Conservation (phyloP, 208 protist species). For the Trypanosoma boissoni region DNA sequence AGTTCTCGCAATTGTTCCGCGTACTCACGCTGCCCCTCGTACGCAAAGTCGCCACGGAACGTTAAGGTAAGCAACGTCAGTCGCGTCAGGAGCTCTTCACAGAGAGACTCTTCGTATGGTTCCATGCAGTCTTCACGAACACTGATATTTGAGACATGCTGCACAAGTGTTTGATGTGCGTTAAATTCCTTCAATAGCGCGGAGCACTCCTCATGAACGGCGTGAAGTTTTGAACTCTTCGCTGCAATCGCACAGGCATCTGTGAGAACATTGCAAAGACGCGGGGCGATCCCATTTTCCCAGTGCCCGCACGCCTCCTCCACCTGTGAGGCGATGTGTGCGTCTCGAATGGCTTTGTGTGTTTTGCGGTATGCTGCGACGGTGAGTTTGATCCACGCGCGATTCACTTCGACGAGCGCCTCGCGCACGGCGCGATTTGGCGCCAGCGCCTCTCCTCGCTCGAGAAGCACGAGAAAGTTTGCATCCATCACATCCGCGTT, state of each 20-base stretch:
- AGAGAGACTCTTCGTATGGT: constrained; percentile 58
- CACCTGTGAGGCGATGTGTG: constrained; percentile 35
- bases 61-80: constrained; percentile 59
- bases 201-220: too few species aligned
- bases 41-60: constrained; percentile 43
- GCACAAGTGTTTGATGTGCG: constrained; percentile 47
- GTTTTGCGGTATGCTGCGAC: constrained; percentile 66
- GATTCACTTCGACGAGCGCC: constrained; percentile 69
- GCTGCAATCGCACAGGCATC: constrained; percentile 23
- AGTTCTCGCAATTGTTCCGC: constrained; percentile 67
- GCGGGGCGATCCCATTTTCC: constrained; percentile 24
- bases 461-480: constrained; percentile 82
- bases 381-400: constrained; percentile 63
- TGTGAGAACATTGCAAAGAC: constrained; percentile 20
- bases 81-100: constrained; percentile 46
- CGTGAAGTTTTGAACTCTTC: too few species aligned
- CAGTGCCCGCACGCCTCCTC: constrained; percentile 48
- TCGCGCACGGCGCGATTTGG: constrained; percentile 52
- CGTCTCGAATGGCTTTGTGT: constrained; percentile 29
- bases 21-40: constrained; percentile 53
- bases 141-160: constrained; percentile 70
- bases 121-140: constrained; percentile 64
- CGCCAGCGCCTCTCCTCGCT: constrained; percentile 61
- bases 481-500: constrained; percentile 85
- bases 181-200: constrained; percentile 47